Base-by-base conservation (phyloP, 257 asterid genomes). In the Capsicum chinense region DNA sequence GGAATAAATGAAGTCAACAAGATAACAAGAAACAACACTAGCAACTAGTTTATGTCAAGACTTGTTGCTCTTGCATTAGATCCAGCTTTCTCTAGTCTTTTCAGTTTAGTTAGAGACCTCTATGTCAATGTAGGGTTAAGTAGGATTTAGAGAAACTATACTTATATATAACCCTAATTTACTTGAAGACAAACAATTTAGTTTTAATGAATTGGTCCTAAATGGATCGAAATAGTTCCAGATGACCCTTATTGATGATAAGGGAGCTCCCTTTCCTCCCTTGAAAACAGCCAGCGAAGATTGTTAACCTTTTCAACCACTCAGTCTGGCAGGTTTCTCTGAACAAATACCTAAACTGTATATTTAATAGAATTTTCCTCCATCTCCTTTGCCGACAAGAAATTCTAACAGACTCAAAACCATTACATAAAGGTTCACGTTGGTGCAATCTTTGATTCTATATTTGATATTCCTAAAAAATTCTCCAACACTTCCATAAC, bases 131-230 rank as follows among this genome's bases (percentile, higher is more conserved):
- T 50, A 50, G 44, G 33, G 47, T 48, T 21, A 50, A 26, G 44
- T 76, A 63, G 13, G 19, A 76, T 76, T 50, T 52, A 26, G 48
- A 76, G 63, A 76, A 14, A 21, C 80, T 74, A 13, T 74, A 48
- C 19, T 74, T 74, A 8, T 52, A 13, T 21, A 52, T 21, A 52
- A 52, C 13, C 81, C 63, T 76, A 52, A 76, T 26, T 52, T 52
- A 76, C 21, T 21, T 50, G 7, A 52, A 26, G 47, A 52, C 60
- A 52, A 26, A 21, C 52, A 7, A 3, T 76, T 50, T 76, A 76
- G 19, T 52, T 76, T 14, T 76, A 74, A 50, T 50, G 17, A 74
- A 48, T 50, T 12, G 81, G n/a, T 33, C 62, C 12, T 21, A 13
- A 21, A 71, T 19, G 79, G 57, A 71, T 58, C 0, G 9, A 71